phyloP scores from a whole-genome alignment of 257 asterid genomes.

The Salvia rosmarinus region DNA sequence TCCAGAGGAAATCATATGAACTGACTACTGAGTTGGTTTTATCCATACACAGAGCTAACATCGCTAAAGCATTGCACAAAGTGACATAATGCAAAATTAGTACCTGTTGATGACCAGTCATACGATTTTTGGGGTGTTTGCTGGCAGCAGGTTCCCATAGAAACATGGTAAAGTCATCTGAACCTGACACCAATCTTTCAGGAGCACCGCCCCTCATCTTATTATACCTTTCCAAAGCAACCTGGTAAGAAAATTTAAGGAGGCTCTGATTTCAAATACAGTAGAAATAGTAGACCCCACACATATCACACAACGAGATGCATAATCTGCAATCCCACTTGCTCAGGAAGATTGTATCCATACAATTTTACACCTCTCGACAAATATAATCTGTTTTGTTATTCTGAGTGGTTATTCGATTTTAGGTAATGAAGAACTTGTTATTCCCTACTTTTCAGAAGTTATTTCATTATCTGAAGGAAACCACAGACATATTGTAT shows the following conservation, averaged over 20 bases:
- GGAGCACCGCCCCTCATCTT: slow-evolving; percentile 79
- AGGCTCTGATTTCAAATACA: slow-evolving; percentile 5
- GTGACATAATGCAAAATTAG: slow-evolving; percentile 1
- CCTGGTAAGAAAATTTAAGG: slow-evolving; percentile 50
- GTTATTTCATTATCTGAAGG: too few relatives aligned
- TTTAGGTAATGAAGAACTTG: too few relatives aligned
- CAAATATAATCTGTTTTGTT: too few relatives aligned
- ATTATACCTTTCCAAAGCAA: slow-evolving; percentile 82
- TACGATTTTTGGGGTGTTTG: slow-evolving; percentile 80
- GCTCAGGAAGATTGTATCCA: too few relatives aligned
- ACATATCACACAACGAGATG: too few relatives aligned
- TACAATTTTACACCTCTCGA: too few relatives aligned
- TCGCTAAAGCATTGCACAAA: slow-evolving; percentile 13
- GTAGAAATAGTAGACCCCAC: background rate
- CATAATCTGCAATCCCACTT: too few relatives aligned
- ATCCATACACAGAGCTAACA: slow-evolving; percentile 7
- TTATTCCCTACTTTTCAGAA: too few relatives aligned
- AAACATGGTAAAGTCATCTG: slow-evolving; percentile 96
- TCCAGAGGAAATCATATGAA: slow-evolving; percentile 2
- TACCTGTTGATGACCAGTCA: slow-evolving; percentile 99
- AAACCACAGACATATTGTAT: background rate
- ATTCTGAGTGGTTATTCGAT: too few relatives aligned
- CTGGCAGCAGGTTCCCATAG: slow-evolving; percentile 87
- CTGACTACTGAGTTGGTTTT: background rate
- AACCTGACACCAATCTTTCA: slow-evolving; percentile 91